Conservation (phyloP, 176 grass and related monocot genomes). For the Cymbopogon citratus region DNA sequence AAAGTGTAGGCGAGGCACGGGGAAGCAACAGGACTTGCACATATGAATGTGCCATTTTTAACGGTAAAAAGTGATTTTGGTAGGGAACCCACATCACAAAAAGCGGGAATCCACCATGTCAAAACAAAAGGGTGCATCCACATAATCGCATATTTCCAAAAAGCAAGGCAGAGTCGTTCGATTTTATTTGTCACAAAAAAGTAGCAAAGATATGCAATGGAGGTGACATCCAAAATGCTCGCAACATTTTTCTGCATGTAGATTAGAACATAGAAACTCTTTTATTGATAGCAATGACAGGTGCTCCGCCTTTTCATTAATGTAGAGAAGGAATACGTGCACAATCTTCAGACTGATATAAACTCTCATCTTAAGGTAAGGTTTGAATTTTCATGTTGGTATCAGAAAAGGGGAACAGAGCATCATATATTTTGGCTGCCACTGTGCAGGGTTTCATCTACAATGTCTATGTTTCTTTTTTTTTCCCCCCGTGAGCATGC, state of each 20-base stretch:
- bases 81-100: conserved; percentile 24
- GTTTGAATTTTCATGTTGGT: neutral
- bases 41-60: neutral
- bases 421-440: neutral
- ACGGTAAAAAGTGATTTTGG: neutral
- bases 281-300: no score
- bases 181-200: neutral
- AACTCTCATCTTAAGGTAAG: neutral
- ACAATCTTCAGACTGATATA: no score
- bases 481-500: no score
- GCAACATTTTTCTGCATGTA: neutral
- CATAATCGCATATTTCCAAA: neutral
- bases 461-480: neutral
- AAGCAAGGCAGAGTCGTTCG: neutral
- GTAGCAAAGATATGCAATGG: neutral
- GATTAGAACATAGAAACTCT: neutral
- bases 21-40: neutral
- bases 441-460: neutral
- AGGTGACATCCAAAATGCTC: neutral
- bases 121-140: neutral
- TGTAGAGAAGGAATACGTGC: no score
- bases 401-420: neutral
- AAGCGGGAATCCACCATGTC: neutral
- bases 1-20: neutral
- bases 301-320: no score